Percentiles rank a stretch among this genome's conserved stretches.
Evolutionary conservation across 305 asterid genomes (phyloP).

Genomic region (Andrographis paniculata): DNA sequence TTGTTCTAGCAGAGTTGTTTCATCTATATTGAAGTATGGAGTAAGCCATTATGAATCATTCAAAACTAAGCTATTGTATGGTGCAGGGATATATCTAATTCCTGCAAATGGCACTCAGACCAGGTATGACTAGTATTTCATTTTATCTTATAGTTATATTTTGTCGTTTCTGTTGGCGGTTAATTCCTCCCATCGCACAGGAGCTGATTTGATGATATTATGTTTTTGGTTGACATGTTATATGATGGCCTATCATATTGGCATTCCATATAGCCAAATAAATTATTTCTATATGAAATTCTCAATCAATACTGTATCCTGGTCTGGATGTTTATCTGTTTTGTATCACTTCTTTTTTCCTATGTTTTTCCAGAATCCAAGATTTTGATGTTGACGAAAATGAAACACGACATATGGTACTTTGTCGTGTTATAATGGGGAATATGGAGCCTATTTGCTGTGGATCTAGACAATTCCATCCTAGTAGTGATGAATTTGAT

Average conservation of each 20-base stretch:
- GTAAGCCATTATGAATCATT: slow-evolving; percentile 38
- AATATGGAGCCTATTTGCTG: slow-evolving; percentile 57
- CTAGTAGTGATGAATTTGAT: slow-evolving; percentile 70
- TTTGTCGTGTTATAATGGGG: slow-evolving; percentile 94
- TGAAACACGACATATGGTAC: slow-evolving; percentile 47
- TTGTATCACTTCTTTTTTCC: slow-evolving; percentile 23
- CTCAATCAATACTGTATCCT: slow-evolving; percentile 10
- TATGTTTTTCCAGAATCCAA: slow-evolving; percentile 47
- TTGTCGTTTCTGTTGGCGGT: not conserved
- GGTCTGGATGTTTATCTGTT: slow-evolving; percentile 3
- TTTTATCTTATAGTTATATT: slow-evolving; percentile 1
- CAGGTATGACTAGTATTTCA: slow-evolving; percentile 55
- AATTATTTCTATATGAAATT: slow-evolving; percentile 9
- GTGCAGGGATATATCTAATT: slow-evolving; percentile 63
- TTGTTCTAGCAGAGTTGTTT: slow-evolving; percentile 44
- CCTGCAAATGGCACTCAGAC: slow-evolving; percentile 66
- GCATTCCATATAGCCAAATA: not conserved
- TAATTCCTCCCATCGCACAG: too few relatives aligned
- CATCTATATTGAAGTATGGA: slow-evolving; percentile 58
- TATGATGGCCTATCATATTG: too few relatives aligned
- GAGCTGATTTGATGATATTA: too few relatives aligned
- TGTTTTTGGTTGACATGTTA: too few relatives aligned
- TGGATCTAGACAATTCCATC: slow-evolving; percentile 78
- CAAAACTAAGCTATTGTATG: slow-evolving; percentile 33
- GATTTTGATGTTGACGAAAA: slow-evolving; percentile 81